phyloP scores from a whole-genome alignment of 2,329 filamentous ascomycete genomes.

The Grosmannia huntii region DNA sequence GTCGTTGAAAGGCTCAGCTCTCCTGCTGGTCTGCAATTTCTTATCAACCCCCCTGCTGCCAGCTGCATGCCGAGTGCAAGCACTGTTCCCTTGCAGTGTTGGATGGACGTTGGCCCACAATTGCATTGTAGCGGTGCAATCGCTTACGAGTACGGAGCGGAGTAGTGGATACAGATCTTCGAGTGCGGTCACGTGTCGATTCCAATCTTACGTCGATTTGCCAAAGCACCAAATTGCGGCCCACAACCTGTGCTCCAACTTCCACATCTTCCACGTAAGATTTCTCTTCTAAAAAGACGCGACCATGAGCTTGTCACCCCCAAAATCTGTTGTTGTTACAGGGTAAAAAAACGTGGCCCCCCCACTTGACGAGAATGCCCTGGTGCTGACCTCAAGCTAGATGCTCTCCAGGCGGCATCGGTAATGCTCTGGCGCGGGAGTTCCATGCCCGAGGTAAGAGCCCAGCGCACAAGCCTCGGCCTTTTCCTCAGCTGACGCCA shows the following conservation, averaged over 20 bases:
- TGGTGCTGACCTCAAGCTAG: background rate
- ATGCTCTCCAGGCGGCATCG: slow-evolving; percentile 21
- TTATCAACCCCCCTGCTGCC: no score
- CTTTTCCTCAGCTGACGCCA: background rate
- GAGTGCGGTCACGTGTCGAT: background rate
- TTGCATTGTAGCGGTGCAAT: no score
- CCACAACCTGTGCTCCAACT: background rate
- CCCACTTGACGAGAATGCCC: background rate
- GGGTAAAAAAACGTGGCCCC: background rate
- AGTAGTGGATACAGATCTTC: background rate
- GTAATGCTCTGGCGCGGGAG: slow-evolving; percentile 18
- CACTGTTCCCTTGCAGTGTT: no score
- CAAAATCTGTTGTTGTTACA: background rate
- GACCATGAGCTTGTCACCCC: background rate
- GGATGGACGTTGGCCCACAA: no score
- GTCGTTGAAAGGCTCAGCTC: no score
- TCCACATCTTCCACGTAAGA: background rate
- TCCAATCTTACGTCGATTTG: background rate
- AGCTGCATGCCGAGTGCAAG: no score
- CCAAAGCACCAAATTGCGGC: background rate
- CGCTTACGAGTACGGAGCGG: no score
- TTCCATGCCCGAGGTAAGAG: slow-evolving; percentile 16
- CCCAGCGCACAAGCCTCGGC: no score
- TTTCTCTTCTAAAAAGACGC: background rate
- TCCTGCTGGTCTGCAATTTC: no score